Percentiles rank a stretch among this genome's conserved stretches.
phyloP scores from a whole-genome alignment of 31 red algal genomes.

The Bonnemaisonia californica region DNA sequence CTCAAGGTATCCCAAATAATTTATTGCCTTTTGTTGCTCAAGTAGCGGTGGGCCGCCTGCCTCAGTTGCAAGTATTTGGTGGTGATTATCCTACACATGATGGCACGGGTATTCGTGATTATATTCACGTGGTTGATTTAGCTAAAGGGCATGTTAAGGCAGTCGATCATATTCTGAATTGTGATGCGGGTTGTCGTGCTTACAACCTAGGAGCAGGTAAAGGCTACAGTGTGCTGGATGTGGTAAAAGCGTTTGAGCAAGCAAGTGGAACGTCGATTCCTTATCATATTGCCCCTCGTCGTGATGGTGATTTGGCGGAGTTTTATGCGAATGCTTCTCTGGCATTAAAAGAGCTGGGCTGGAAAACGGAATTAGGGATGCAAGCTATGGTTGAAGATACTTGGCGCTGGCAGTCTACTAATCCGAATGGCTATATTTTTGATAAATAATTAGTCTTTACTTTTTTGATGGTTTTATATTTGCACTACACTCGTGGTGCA shows the following conservation, averaged over 20 bases:
- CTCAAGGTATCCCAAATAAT: conserved; percentile 97
- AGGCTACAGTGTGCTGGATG: conserved; percentile 89
- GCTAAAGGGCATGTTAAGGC: conserved; percentile 97
- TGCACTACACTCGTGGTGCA: too few species aligned
- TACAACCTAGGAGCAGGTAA: conserved; percentile 96
- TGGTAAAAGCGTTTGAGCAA: conserved; percentile 87
- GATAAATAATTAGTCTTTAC: too few species aligned
- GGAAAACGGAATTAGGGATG: conserved; percentile 87
- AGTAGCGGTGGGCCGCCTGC: conserved; percentile 95
- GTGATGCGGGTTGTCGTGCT: conserved; percentile 71
- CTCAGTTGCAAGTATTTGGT: conserved; percentile 90
- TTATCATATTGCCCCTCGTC: conserved; percentile 73
- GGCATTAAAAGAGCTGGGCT: conserved; percentile 85
- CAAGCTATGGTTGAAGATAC: conserved; percentile 95
- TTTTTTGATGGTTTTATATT: too few species aligned
- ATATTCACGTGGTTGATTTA: conserved; percentile 99
- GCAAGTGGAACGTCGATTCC: conserved; percentile 78
- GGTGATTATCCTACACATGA: conserved; percentile 94
- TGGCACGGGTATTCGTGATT: conserved; percentile 98
- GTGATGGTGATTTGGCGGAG: conserved; percentile 84
- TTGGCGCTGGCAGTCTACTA: conserved; percentile 98
- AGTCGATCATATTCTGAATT: conserved; percentile 73
- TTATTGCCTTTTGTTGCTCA: conserved; percentile 99
- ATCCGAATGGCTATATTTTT: conserved; percentile 93
- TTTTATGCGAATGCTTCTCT: conserved; percentile 91